A percentile compares a stretch with the other conserved stretches of the same genome.
Conservation (phyloP, 257 asterid genomes). For the Rehmannia glutinosa region DNA sequence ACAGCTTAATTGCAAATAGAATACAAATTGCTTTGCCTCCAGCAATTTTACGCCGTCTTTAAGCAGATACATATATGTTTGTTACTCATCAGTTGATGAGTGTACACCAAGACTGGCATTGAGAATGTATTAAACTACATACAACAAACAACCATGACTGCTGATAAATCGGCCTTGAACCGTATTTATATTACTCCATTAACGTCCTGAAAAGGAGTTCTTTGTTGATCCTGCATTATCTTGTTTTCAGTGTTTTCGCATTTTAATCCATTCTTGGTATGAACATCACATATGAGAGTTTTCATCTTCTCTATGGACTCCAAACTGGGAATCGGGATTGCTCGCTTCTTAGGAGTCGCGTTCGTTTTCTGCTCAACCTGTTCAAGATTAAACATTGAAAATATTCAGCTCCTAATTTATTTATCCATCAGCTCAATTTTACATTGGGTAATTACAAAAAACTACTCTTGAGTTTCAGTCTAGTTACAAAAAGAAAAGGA, state of each 20-base stretch:
- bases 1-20: too few species aligned
- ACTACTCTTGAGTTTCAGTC: neutral
- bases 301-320: conserved; percentile 69
- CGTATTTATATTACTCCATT: conserved; percentile 31
- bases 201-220: conserved; percentile 68
- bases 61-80: too few species aligned
- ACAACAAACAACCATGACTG: conserved; percentile 21
- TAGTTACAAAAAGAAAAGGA: neutral
- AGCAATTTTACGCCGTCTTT: too few species aligned
- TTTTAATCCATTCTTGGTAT: conserved; percentile 26
- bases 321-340: conserved; percentile 44
- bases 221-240: conserved; percentile 34
- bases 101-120: neutral
- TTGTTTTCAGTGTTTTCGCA: conserved; percentile 28
- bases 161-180: neutral
- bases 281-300: conserved; percentile 24
- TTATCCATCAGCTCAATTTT: neutral
- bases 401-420: neutral
- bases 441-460: too few species aligned
- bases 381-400: conserved; percentile 8
- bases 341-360: conserved; percentile 51
- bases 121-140: neutral
- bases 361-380: conserved; percentile 61
- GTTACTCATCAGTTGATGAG: conserved; percentile 33
- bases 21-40: neutral